Evolutionary conservation across 2,329 filamentous ascomycete genomes (phyloP).

Genomic region (Ophiocordyceps unilateralis): DNA sequence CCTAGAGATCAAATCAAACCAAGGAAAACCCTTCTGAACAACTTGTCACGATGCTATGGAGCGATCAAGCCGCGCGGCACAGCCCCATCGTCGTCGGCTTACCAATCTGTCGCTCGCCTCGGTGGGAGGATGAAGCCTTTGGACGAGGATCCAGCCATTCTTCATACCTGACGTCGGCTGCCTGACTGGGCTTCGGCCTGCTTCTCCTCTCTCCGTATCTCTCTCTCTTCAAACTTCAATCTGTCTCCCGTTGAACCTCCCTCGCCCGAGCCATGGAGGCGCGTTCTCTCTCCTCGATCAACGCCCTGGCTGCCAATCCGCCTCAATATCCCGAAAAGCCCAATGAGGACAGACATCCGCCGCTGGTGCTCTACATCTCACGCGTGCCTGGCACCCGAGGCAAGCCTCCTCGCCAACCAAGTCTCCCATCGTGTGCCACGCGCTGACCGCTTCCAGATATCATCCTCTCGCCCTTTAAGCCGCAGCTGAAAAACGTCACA

Average conservation of each 20-base stretch:
- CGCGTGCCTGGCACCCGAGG: constrained; percentile 82
- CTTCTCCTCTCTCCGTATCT: background rate
- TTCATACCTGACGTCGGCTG: background rate
- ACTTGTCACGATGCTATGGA: background rate
- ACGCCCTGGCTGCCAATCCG: constrained; percentile 67
- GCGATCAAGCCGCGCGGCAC: background rate
- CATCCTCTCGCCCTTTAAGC: constrained; percentile 82
- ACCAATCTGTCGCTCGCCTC: background rate
- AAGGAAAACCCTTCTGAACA: background rate
- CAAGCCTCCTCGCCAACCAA: constrained; percentile 18
- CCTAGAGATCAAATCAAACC: background rate
- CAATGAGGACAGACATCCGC: constrained; percentile 47
- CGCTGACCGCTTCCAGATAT: constrained; percentile 45
- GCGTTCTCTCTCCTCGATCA: constrained; percentile 64
- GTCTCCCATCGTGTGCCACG: background rate
- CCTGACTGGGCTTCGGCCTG: background rate
- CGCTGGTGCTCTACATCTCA: constrained; percentile 78
- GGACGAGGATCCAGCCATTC: background rate
- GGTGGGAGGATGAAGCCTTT: background rate
- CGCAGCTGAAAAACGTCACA: constrained; percentile 74
- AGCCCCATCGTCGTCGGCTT: background rate
- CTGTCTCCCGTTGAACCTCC: constrained; percentile 13
- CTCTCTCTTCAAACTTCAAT: constrained; percentile 2
- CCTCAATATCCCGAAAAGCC: constrained; percentile 72
- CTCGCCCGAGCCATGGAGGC: constrained; percentile 46